Percentiles rank a stretch among this genome's conserved stretches.
phyloP scores from a whole-genome alignment of 2,329 filamentous ascomycete species.

The Thelonectria discophora region DNA sequence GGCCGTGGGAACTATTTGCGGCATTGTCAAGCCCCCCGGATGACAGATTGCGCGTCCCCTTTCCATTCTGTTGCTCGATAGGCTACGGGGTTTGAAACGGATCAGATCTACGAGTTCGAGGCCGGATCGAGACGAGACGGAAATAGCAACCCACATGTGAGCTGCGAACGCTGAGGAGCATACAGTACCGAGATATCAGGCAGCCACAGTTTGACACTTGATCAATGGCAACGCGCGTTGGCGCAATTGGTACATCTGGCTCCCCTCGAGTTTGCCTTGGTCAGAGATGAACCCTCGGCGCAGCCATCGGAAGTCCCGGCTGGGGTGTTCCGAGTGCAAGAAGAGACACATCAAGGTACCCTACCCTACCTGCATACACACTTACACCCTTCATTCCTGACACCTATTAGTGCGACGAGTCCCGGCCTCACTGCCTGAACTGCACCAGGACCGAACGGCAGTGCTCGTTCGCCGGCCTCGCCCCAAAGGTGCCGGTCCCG shows the following conservation, averaged over 20 bases:
- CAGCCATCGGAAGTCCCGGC: conserved; percentile 6
- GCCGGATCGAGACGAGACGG: not conserved
- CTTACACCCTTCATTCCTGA: too few relatives aligned
- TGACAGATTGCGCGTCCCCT: not conserved
- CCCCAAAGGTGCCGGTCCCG: not conserved
- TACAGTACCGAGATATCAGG: not conserved
- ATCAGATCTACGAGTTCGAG: too few relatives aligned
- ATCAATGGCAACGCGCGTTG: not conserved
- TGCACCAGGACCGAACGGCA: not conserved
- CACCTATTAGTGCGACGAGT: conserved; percentile 3
- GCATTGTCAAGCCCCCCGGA: not conserved
- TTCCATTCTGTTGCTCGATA: not conserved
- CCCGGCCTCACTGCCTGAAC: conserved; percentile 4
- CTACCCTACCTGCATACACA: not conserved
- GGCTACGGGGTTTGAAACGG: too few relatives aligned
- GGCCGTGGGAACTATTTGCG: not conserved
- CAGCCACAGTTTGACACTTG: not conserved
- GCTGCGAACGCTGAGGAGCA: too few relatives aligned
- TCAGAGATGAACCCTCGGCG: conserved; percentile 3
- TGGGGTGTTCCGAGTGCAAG: conserved; percentile 9
- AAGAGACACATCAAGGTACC: conserved; percentile 14
- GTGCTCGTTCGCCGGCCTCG: not conserved
- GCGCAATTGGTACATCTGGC: not conserved
- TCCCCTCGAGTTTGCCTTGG: not conserved
- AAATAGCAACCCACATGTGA: not conserved